These are phyloP conservation scores for Chloris gayana DNA, from an alignment of 176 grass and related monocot genomes.

Conservation along the genomic window DNA sequence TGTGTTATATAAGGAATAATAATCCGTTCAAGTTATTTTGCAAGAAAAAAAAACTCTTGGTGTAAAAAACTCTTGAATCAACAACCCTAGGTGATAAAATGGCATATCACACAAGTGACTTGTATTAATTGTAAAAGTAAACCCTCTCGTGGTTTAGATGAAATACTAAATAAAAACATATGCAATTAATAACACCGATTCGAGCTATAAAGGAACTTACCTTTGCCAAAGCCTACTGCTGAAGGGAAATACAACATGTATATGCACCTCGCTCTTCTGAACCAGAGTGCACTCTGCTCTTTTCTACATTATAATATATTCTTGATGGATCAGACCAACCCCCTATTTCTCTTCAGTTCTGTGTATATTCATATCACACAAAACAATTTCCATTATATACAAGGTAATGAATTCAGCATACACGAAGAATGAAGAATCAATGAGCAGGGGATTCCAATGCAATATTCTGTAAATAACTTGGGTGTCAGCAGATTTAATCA, in stretches of 20 bases:
- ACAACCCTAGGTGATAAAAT: background rate
- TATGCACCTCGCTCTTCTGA: background rate
- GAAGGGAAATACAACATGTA: background rate
- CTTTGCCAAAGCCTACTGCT: background rate
- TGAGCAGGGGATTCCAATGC: background rate
- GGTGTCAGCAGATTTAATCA: conserved; percentile 8
- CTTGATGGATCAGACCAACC: background rate
- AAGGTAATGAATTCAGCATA: background rate
- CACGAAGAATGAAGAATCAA: background rate
- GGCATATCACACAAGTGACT: conserved; percentile 14
- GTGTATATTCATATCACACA: conserved; percentile 10
- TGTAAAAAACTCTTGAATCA: conserved; percentile 7
- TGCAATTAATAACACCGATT: conserved; percentile 1
- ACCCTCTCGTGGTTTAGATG: background rate
- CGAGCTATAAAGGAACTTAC: conserved; percentile 9
- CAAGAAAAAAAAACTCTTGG: background rate
- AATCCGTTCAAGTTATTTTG: background rate
- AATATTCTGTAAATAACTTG: background rate
- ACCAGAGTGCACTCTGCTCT: background rate
- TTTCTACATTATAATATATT: background rate
- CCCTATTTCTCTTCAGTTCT: background rate
- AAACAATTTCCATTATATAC: background rate
- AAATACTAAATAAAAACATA: background rate
- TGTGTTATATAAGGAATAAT: conserved; percentile 28
- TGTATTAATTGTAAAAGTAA: background rate